Conservation (phyloP, 2,329 filamentous ascomycete species). For the Bipolaris sorokiniana region DNA sequence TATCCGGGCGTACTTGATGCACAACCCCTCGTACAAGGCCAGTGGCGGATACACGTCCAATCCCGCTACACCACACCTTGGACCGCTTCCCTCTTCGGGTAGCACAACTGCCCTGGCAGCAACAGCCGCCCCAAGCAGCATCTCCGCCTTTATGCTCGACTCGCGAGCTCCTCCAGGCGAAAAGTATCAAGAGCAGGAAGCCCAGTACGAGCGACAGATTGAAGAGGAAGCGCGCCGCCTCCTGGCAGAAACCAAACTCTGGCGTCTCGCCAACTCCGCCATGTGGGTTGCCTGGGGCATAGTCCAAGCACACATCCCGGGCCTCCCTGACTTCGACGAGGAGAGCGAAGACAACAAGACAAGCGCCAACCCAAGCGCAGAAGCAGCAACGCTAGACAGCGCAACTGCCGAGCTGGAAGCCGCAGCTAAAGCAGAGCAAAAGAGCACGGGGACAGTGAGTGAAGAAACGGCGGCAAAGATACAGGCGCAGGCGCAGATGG, state of each 20-base stretch:
- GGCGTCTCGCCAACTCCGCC: constrained; percentile 86
- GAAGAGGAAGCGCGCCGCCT: constrained; percentile 74
- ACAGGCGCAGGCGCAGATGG: constrained; percentile 32
- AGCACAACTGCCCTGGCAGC: constrained; percentile 44
- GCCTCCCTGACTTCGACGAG: constrained; percentile 62
- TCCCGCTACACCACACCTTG: constrained; percentile 45
- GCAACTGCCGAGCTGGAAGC: constrained; percentile 30
- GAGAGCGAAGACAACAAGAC: constrained; percentile 18
- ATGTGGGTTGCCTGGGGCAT: constrained; percentile 97
- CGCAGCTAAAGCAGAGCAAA: constrained; percentile 25
- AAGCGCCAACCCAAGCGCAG: constrained; percentile 17
- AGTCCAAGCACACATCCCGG: constrained; percentile 87
- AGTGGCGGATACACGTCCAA: constrained; percentile 60
- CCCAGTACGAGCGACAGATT: constrained; percentile 63
- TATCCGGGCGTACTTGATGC: constrained; percentile 83
- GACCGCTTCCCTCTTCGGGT: constrained; percentile 38
- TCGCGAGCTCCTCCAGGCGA: constrained; percentile 47
- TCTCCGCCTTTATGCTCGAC: constrained; percentile 80
- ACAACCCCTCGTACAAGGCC: constrained; percentile 71
- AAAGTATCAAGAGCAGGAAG: constrained; percentile 48
- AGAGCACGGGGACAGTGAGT: constrained; percentile 36
- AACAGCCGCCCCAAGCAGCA: constrained; percentile 44
- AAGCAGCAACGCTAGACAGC: constrained; percentile 37
- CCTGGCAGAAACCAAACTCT: constrained; percentile 78
- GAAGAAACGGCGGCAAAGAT: constrained; percentile 31